phyloP scores from a whole-genome alignment of 1,139 yeast genomes.

The Candida sp. region DNA sequence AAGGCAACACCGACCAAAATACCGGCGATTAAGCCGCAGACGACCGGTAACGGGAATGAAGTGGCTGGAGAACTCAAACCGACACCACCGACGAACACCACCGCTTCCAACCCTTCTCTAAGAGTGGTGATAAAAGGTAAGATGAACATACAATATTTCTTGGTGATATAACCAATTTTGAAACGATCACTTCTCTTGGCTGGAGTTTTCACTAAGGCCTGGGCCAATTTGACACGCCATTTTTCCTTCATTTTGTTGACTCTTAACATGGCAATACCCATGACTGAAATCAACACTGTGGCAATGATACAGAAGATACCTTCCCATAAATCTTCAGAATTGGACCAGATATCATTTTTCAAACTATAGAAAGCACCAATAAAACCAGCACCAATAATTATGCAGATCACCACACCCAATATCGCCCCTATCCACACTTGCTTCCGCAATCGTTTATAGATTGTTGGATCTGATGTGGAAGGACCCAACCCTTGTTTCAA shows the following conservation, averaged over 20 bases:
- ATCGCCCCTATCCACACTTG: constrained; percentile 80
- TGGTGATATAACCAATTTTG: constrained; percentile 32
- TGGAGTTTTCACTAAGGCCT: constrained; percentile 51
- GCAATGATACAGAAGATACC: constrained; percentile 81
- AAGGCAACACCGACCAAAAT: constrained; percentile 55
- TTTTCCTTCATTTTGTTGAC: constrained; percentile 83
- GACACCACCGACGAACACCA: constrained; percentile 82
- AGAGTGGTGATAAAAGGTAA: constrained; percentile 76
- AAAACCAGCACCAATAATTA: constrained; percentile 74
- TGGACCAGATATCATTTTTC: constrained; percentile 76
- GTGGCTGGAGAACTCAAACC: constrained; percentile 73
- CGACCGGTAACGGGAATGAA: constrained; percentile 81
- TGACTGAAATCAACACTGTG: constrained; percentile 69
- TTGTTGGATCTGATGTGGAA: constrained; percentile 35
- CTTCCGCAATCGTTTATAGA: constrained; percentile 56
- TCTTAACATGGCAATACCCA: constrained; percentile 89
- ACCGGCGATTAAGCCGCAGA: constrained; percentile 71
- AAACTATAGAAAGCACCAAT: constrained; percentile 76
- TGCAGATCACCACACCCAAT: constrained; percentile 65
- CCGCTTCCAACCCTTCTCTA: constrained; percentile 87
- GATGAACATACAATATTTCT: constrained; percentile 69
- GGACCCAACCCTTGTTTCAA: constrained; percentile 70
- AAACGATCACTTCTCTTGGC: constrained; percentile 22
- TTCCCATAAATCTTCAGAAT: constrained; percentile 86
- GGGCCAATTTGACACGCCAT: constrained; percentile 83